phyloP scores from a whole-genome alignment of 2,329 filamentous ascomycete genomes.

The Aureobasidium mangrovei region DNA sequence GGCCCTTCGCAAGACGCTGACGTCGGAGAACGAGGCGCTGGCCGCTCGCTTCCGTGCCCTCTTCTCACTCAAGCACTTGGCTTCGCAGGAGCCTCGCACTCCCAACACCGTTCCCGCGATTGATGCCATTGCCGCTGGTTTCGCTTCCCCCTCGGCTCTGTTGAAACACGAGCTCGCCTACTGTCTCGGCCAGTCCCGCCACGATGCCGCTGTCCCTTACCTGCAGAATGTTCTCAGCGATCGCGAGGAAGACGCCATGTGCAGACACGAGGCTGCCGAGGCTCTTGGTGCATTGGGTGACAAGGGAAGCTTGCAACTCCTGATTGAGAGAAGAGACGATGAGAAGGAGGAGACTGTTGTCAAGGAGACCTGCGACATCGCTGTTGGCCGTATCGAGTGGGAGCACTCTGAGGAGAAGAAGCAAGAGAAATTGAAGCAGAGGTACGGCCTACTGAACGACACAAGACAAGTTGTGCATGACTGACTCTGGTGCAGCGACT shows the following conservation, averaged over 20 bases:
- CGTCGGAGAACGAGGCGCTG: constrained; percentile 71
- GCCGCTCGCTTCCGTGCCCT: constrained; percentile 89
- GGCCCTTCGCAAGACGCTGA: constrained; percentile 65
- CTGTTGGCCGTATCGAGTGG: constrained; percentile 90
- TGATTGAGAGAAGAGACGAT: constrained; percentile 67
- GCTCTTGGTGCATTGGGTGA: constrained; percentile 83
- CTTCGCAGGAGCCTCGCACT: constrained; percentile 53
- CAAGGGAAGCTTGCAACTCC: constrained; percentile 60
- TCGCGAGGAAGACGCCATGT: constrained; percentile 83
- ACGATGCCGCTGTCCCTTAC: constrained; percentile 62
- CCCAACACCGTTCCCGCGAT: constrained; percentile 54
- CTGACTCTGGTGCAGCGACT: constrained; percentile 56
- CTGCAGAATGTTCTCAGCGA: constrained; percentile 68
- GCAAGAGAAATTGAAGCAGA: constrained; percentile 69
- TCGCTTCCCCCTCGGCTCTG: constrained; percentile 75
- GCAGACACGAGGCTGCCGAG: constrained; percentile 91
- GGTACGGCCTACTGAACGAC: constrained; percentile 43
- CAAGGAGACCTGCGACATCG: constrained; percentile 94
- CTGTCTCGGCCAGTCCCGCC: constrained; percentile 84
- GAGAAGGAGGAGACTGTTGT: constrained; percentile 69
- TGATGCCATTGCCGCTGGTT: constrained; percentile 78
- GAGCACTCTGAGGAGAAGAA: constrained; percentile 66
- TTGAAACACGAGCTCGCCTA: constrained; percentile 97
- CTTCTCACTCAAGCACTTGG: constrained; percentile 94
- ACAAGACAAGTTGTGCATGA: background rate